phyloP scores from a whole-genome alignment of 768 basidiomycete species.

The Rhodotorula toruloides region DNA sequence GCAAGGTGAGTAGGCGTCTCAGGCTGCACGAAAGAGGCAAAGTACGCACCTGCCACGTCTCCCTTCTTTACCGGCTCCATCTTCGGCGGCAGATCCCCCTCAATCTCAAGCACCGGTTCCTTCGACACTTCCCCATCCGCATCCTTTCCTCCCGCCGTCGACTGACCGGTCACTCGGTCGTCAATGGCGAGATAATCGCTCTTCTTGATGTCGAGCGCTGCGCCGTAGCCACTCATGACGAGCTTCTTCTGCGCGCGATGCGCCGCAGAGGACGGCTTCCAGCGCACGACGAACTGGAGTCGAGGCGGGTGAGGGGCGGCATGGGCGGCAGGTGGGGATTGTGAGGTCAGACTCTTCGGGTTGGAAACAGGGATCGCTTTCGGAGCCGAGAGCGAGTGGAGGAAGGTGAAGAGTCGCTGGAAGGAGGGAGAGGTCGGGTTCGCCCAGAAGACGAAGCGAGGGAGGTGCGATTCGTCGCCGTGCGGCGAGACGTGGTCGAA shows the following conservation, averaged over 20 bases:
- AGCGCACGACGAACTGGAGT: slow-evolving; percentile 36
- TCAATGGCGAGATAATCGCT: slow-evolving; percentile 93
- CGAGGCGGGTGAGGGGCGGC: slow-evolving; percentile 48
- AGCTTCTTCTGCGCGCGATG: neutral
- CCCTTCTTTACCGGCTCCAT: slow-evolving; percentile 51
- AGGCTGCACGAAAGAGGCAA: neutral
- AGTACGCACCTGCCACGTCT: slow-evolving; percentile 56
- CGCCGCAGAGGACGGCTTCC: slow-evolving; percentile 9
- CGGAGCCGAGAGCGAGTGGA: slow-evolving; percentile 45
- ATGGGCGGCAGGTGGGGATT: slow-evolving; percentile 47
- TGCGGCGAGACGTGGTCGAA: slow-evolving; percentile 66
- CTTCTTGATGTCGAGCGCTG: slow-evolving; percentile 87
- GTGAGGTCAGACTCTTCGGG: slow-evolving; percentile 47
- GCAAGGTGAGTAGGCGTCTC: neutral
- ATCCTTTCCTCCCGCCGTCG: neutral
- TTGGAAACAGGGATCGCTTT: neutral
- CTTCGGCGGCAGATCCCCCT: neutral
- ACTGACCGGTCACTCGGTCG: slow-evolving; percentile 55
- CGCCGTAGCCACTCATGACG: slow-evolving; percentile 78
- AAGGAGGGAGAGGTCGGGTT: slow-evolving; percentile 63
- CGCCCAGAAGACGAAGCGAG: slow-evolving; percentile 70
- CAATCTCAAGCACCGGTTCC: neutral
- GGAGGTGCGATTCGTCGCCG: slow-evolving; percentile 48
- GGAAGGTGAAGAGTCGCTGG: slow-evolving; percentile 62
- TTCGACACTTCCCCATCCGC: neutral